Evolutionary conservation across 768 basidiomycete species (phyloP).

Genomic region (Amanita subjunquillea): DNA sequence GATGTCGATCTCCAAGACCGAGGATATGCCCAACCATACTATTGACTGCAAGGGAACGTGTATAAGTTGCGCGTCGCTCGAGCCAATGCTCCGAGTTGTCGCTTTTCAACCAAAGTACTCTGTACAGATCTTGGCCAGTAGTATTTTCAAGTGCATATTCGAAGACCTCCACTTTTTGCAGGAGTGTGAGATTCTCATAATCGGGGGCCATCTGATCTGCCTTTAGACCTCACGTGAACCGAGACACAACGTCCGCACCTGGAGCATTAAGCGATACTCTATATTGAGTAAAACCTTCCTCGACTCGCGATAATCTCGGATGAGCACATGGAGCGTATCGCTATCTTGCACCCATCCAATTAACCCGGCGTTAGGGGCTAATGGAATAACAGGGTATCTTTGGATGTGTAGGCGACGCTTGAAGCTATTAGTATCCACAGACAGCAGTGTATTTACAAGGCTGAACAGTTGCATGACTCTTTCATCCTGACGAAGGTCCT

Average conservation of each 20-base stretch:
- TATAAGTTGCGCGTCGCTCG: conserved; percentile 92
- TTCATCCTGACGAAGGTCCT: conserved; percentile 97
- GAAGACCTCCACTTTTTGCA: conserved; percentile 99
- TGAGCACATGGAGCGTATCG: conserved; percentile 92
- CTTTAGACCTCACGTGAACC: conserved; percentile 2
- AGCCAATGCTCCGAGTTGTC: conserved; percentile 96
- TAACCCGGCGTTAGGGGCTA: conserved; percentile 92
- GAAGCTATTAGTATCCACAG: conserved; percentile 90
- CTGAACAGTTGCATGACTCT: conserved; percentile 99
- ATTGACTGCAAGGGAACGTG: conserved; percentile 89
- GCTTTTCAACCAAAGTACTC: conserved; percentile 95
- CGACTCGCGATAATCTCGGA: conserved; percentile 92
- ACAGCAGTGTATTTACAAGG: conserved; percentile 88
- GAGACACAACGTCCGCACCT: conserved; percentile 40
- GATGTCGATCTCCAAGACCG: conserved; percentile 89
- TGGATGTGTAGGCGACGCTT: conserved; percentile 94
- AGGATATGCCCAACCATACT: conserved; percentile 99
- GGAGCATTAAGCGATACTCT: conserved; percentile 97
- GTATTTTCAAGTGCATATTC: conserved; percentile 98
- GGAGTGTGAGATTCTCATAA: conserved; percentile 85
- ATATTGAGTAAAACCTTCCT: conserved; percentile 96
- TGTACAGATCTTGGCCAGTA: conserved; percentile 94
- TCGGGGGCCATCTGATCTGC: conserved; percentile 91
- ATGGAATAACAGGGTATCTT: conserved; percentile 83
- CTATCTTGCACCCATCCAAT: conserved; percentile 94